A percentile compares a stretch with the other conserved stretches of the same genome.
phyloP scores from a whole-genome alignment of 129 eudicot species.

The Cynara cardunculus region DNA sequence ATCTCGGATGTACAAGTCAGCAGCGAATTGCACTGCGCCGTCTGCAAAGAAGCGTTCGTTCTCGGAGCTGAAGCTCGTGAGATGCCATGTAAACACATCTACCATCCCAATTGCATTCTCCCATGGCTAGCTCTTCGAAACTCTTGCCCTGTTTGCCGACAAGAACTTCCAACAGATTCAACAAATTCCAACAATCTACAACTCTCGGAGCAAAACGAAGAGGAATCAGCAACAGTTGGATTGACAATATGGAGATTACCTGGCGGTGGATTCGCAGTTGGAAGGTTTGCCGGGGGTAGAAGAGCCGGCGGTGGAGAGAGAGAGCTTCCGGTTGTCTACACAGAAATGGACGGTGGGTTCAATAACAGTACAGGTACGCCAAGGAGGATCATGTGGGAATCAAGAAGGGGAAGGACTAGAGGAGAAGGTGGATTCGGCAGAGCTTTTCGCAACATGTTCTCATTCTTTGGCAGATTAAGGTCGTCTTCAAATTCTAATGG shows the following conservation, averaged over 20 bases:
- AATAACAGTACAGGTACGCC: constrained; percentile 31
- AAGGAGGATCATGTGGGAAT: constrained; percentile 46
- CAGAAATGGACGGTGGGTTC: constrained; percentile 64
- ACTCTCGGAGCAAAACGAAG: constrained; percentile 17
- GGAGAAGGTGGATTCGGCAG: constrained; percentile 58
- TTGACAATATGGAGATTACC: constrained; percentile 64
- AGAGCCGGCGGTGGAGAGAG: constrained; percentile 37
- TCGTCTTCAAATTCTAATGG: constrained; percentile 27
- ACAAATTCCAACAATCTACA: neutral
- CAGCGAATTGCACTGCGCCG: constrained; percentile 27
- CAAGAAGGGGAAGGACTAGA: constrained; percentile 40
- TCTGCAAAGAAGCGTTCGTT: constrained; percentile 28
- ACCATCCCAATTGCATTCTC: constrained; percentile 37
- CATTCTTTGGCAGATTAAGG: constrained; percentile 49
- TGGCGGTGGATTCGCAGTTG: constrained; percentile 55
- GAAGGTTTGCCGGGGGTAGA: constrained; percentile 46
- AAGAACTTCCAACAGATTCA: constrained; percentile 43
- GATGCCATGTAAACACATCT: constrained; percentile 30
- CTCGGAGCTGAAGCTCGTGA: constrained; percentile 32
- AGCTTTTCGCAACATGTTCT: constrained; percentile 47
- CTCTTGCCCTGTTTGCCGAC: constrained; percentile 41
- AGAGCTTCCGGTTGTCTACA: constrained; percentile 45
- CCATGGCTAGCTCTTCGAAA: constrained; percentile 33
- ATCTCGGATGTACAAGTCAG: constrained; percentile 31
- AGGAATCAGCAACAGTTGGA: constrained; percentile 45